Evolutionary conservation across 2,329 filamentous ascomycete species (phyloP).

Genomic region (Hymenoscyphus albidus): DNA sequence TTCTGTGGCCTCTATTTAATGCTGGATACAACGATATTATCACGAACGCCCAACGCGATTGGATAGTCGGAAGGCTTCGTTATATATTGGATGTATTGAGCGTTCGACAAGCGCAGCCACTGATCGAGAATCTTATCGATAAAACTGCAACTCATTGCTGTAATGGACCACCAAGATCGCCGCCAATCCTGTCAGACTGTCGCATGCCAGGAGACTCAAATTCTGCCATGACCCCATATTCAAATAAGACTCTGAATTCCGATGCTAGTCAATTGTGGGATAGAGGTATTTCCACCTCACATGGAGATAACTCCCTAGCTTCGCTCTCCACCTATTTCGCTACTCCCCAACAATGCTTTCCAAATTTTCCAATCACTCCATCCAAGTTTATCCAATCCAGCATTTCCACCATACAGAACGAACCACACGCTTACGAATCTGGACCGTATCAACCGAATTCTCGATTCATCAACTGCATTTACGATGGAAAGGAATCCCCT

Average conservation of each 20-base stretch:
- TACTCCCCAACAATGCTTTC: background rate
- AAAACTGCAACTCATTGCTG: background rate
- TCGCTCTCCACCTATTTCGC: background rate
- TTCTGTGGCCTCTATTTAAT: constrained; percentile 30
- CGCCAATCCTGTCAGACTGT: background rate
- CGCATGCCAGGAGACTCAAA: background rate
- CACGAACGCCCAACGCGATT: constrained; percentile 25
- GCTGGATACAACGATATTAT: constrained; percentile 23
- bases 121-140: constrained; percentile 11
- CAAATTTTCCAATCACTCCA: background rate
- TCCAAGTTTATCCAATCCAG: background rate
- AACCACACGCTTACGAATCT: background rate
- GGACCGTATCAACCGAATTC: background rate
- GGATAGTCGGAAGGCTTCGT: constrained; percentile 26
- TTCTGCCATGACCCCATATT: background rate
- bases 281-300: background rate
- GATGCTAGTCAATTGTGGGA: background rate
- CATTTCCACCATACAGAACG: background rate
- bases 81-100: constrained; percentile 28
- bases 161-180: background rate
- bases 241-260: background rate
- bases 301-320: background rate
- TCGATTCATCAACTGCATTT: background rate
- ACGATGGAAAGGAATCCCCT: background rate
- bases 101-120: constrained; percentile 26